Base-by-base conservation (phyloP, 164 flowering plant genomes). In the Akebia trifoliata region DNA sequence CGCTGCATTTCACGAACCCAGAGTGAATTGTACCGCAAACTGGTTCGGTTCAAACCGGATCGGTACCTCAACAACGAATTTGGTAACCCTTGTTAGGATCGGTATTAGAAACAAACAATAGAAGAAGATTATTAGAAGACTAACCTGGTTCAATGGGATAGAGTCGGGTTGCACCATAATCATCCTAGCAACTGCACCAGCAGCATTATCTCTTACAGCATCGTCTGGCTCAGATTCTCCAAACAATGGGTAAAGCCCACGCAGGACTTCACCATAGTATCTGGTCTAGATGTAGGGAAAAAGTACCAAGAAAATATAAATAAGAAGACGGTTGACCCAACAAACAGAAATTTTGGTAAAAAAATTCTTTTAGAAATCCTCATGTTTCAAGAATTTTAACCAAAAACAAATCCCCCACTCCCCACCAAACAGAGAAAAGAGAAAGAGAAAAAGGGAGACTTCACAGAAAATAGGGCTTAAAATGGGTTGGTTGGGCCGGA, bases 141-240 rank as follows among this genome's bases (percentile, higher is more conserved):
- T 32, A 62, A 90, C 98, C 87, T 93, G 98, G 61, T 83, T 80
- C 69, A 93, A 65, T 28, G 98, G 96, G 47, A 93, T 73, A 42
- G 84, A 60, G 67, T 93, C 87, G 12, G 95, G 98, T 51, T 84
- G 87, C 51, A 78, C 84, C 90, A 85, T 84, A 35, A 92, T 92
- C 98, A 92, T 89, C 66, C 94, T 85, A 70, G 98, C 91, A 65
- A 90, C 83, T 35, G 98, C 97, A 69, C 98, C 97, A 62, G 97
- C 98, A 21, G 98, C 97, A 74, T 93, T 93, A 70, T 93, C 98
- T 67, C 92, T 82, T 15, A 93, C 98, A 31, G 98, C 98, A 80
- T 79, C 76, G 72, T 93, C 97, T 22, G 84, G 86, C 66, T 93
- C 98, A 31, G 94, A 72, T 38, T 87, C 98, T 29, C 94, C 94